These are phyloP conservation scores for Zygosaccharomyces pseudobailii DNA, from an alignment of 1,139 yeast species.

Conservation along the genomic window DNA sequence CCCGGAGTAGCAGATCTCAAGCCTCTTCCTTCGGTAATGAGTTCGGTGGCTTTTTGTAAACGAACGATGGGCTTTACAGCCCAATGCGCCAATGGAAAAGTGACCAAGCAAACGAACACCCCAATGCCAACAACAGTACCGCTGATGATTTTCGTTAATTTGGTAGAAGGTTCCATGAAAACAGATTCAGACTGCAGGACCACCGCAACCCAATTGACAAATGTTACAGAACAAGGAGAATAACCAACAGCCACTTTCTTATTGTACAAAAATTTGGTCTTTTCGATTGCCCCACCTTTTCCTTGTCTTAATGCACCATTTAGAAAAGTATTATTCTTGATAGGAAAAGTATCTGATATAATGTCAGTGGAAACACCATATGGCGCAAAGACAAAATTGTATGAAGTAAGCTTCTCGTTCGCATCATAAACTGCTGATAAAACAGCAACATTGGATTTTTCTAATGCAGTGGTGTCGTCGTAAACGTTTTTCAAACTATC, in stretches of 20 bases:
- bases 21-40: conserved; percentile 40
- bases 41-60: conserved; percentile 80
- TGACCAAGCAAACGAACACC: conserved; percentile 63
- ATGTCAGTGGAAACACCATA: conserved; percentile 22
- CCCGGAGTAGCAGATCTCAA: conserved; percentile 24
- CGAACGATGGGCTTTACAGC: conserved; percentile 81
- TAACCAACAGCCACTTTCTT: conserved; percentile 65
- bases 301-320: conserved; percentile 25
- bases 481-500: conserved; percentile 47
- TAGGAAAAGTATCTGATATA: conserved; percentile 26
- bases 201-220: conserved; percentile 69
- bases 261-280: conserved; percentile 42
- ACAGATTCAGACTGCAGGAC: conserved; percentile 59
- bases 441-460: conserved; percentile 41
- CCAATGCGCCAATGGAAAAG: conserved; percentile 79
- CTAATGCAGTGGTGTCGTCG: conserved; percentile 44
- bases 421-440: conserved; percentile 33
- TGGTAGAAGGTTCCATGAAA: conserved; percentile 60
- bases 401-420: conserved; percentile 31
- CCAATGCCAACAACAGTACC: conserved; percentile 82
- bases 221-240: conserved; percentile 47
- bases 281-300: conserved; percentile 49
- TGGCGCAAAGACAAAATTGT: conserved; percentile 39
- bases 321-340: conserved; percentile 28
- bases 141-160: conserved; percentile 61